These are phyloP conservation scores for Candolleomyces efflorescens DNA, from an alignment of 768 basidiomycete species.

Conservation along the genomic window DNA sequence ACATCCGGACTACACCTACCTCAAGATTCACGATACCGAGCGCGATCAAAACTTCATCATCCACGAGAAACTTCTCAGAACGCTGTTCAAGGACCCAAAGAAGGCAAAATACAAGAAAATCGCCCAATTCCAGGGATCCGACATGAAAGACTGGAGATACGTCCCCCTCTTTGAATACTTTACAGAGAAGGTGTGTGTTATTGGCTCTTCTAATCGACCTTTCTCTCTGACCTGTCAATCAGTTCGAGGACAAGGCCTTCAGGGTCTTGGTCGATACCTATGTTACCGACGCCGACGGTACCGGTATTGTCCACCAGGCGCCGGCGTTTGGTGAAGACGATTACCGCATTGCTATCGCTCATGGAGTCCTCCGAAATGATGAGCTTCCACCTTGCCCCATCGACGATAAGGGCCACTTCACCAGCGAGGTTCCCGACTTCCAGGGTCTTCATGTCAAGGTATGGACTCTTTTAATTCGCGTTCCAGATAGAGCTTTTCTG, in stretches of 20 bases:
- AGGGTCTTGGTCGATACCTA: conserved; percentile 87
- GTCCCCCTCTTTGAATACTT: conserved; percentile 96
- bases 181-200: conserved; percentile 68
- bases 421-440: conserved; percentile 86
- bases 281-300: conserved; percentile 90
- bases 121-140: conserved; percentile 80
- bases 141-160: conserved; percentile 97
- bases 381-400: conserved; percentile 97
- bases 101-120: conserved; percentile 95
- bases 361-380: conserved; percentile 78
- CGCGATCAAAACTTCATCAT: conserved; percentile 87
- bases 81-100: conserved; percentile 95
- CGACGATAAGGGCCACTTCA: conserved; percentile 86
- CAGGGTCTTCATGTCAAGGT: conserved; percentile 89
- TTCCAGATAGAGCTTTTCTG: background rate
- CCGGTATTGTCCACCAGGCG: conserved; percentile 98
- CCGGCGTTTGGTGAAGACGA: conserved; percentile 99
- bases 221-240: background rate
- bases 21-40: conserved; percentile 94
- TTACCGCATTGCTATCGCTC: conserved; percentile 84
- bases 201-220: background rate
- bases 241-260: conserved; percentile 93
- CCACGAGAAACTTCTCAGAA: conserved; percentile 79
- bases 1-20: conserved; percentile 91
- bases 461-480: conserved; percentile 13